A percentile compares a stretch with the other conserved stretches of the same genome.
Evolutionary conservation across 257 asterid species (phyloP).

Genomic region (Jacaranda mimosifolia): DNA sequence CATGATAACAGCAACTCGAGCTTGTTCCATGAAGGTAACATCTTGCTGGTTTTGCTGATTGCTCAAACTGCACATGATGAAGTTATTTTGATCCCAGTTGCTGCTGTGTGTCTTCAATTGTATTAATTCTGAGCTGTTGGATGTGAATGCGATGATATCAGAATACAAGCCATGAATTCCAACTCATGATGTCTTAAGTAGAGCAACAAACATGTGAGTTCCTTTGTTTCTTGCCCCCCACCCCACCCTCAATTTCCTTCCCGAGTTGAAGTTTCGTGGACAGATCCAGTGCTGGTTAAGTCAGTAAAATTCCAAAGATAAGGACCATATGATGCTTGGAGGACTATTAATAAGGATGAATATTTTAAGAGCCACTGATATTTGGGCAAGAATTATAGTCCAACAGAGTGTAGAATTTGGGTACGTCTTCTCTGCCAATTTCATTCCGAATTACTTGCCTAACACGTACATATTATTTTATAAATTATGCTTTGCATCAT

Average conservation of each 20-base stretch:
- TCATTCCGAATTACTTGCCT: too few relatives aligned
- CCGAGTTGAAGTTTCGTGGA: neutral
- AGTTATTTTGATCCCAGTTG: too few relatives aligned
- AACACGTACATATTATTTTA: too few relatives aligned
- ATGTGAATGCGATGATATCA: too few relatives aligned
- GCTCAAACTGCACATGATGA: constrained; percentile 21
- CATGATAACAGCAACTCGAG: constrained; percentile 13
- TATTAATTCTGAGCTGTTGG: neutral
- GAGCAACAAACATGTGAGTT: neutral
- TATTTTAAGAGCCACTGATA: too few relatives aligned
- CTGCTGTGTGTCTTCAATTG: too few relatives aligned
- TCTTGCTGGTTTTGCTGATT: neutral
- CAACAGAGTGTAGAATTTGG: neutral
- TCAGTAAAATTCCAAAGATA: neutral
- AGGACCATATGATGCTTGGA: neutral
- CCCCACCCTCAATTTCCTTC: too few relatives aligned
- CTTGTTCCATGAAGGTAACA: neutral
- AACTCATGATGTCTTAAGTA: too few relatives aligned
- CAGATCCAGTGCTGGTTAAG: neutral
- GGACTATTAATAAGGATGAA: neutral
- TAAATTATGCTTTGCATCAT: too few relatives aligned
- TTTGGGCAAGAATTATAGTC: neutral
- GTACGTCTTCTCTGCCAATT: neutral
- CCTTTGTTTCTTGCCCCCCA: too few relatives aligned
- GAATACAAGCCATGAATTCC: too few relatives aligned